Evolutionary conservation across 768 basidiomycete species (phyloP), one percentile per base, ranked within the genome.

Genomic region (Mycena indigotica): DNA sequence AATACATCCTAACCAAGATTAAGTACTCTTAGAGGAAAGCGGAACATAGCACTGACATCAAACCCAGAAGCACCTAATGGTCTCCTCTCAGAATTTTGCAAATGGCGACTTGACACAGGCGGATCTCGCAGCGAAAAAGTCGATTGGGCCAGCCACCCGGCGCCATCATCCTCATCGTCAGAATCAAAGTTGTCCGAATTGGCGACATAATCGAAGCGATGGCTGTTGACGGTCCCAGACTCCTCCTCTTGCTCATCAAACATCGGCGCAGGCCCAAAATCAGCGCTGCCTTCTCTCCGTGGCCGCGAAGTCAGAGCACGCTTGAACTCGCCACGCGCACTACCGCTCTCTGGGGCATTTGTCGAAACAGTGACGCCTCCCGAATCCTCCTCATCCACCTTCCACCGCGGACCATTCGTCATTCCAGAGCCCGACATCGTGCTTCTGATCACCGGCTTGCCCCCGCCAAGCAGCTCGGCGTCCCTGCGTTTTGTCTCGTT

Each of bases 401-500:
- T 84, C 87, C 87, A 88, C 61, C 80, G 77, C 8, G 72, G 64
- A 39, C 71, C 62, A 30, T 41, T 72, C 66, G 63, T 69, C 28
- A 62, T 60, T 50, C 56, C 65, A 10, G 68, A 69, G 25, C 75
- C 71, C 10, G 69, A 70, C 58, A 15, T 28, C 8, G n/a, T 58
- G 50, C 48, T 48, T 8, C 25, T 23, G 24, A 90, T 69, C 0
- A 82, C 78, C 4, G 91, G 91, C 70, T 90, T 92, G 5, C 91
- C 91, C 17, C 95, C 96, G 3, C 94, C 95, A 16, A 98, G 81
- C 8, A 90, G 78, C 61, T 83, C 83, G 15, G 79, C 82, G 67
- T 98, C 95, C 38, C 86, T 85, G 61, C 82, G 83, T 75, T 93
- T 93, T 10, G 93, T 91, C 70, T 97, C 94, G 32, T 84, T 81